Percentiles rank a stretch among this genome's conserved stretches.
phyloP scores from a whole-genome alignment of 139 green algal genomes.

The Chlamydomonas schloesseri region DNA sequence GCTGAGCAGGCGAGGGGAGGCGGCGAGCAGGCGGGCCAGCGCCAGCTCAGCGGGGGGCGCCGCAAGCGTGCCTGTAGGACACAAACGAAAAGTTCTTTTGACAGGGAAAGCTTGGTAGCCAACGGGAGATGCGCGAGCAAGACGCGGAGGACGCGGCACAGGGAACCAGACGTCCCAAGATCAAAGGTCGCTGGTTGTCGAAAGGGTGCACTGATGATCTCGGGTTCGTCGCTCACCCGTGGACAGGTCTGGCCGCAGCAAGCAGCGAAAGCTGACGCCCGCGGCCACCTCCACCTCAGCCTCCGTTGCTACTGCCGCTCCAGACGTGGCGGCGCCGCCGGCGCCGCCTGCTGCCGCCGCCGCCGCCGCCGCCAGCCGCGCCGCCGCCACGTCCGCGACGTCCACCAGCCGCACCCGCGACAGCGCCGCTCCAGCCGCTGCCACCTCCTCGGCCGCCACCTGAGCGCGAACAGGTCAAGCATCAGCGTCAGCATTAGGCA shows the following conservation, averaged over 20 bases:
- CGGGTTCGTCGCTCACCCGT: background rate
- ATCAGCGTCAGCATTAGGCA: too few relatives aligned
- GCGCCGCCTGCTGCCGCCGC: background rate
- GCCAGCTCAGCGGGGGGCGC: background rate
- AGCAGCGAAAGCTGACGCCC: constrained; percentile 20
- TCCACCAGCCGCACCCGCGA: constrained; percentile 6
- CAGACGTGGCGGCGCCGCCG: background rate
- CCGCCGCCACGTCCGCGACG: constrained; percentile 9
- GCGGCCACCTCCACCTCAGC: constrained; percentile 5
- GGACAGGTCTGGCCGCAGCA: background rate
- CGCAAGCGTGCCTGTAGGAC: background rate
- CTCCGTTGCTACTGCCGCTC: background rate
- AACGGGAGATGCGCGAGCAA: too few relatives aligned
- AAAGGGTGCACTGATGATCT: too few relatives aligned
- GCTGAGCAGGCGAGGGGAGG: background rate
- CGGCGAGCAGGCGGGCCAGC: constrained; percentile 5
- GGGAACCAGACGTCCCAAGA: too few relatives aligned
- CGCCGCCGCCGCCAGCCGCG: background rate
- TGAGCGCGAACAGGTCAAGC: background rate
- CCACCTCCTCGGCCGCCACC: constrained; percentile 37
- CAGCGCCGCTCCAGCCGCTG: constrained; percentile 17
- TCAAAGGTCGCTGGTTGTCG: too few relatives aligned
- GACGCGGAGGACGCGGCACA: too few relatives aligned
- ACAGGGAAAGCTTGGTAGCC: too few relatives aligned
- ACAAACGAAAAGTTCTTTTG: background rate